Evolutionary conservation across 306 rosid species (phyloP), one percentile per base, ranked within the genome.

Genomic region (Quercus mongolica): DNA sequence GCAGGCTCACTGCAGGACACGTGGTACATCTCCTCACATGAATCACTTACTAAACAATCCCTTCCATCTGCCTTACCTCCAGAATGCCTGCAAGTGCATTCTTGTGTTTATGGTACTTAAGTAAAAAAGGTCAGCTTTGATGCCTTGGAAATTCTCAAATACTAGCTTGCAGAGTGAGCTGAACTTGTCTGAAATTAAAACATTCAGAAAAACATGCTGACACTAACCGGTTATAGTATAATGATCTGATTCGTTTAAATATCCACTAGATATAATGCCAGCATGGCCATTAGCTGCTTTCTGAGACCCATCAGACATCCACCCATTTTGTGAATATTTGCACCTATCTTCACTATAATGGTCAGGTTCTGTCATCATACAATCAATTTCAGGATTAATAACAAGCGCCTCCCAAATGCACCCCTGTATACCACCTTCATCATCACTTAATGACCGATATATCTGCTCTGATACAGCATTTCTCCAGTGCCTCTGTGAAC

Each of bases 1-100:
- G 96, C 91, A 74, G 94, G 99, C 83, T 89, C 76, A 56, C 93
- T 91, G 87, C 99, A 96, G 57, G 94, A 88, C 49, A 93, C 80
- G 44, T 93, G 99, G 86, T 87, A 96, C 85, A 96, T 82, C 83
- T 90, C 91, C 87, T 93, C 98, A 75, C 99, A 96, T 74, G 96
- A 91, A 90, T 96, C 99, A 77, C 99, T 93, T 78, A 93, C 96
- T 80, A 96, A 87, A 86, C 85, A 91, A 82, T 89, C 89, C n/a
- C 75, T 86, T 31, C 94, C 98, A 76, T 91, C 89, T 83, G 93
- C 91, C 80, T 78, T 81, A 59, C 81, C 78, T 80, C 94, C 96
- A 71, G 98, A 96, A 23, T 41, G 76, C 82, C 88, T 85, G 86
- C 99, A 96, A 81, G 80, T 70, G 85, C 91, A 96, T 89, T 88